These are phyloP conservation scores for Tilletia horrida DNA, from an alignment of 1,284 basidiomycete species.

Conservation along the genomic window DNA sequence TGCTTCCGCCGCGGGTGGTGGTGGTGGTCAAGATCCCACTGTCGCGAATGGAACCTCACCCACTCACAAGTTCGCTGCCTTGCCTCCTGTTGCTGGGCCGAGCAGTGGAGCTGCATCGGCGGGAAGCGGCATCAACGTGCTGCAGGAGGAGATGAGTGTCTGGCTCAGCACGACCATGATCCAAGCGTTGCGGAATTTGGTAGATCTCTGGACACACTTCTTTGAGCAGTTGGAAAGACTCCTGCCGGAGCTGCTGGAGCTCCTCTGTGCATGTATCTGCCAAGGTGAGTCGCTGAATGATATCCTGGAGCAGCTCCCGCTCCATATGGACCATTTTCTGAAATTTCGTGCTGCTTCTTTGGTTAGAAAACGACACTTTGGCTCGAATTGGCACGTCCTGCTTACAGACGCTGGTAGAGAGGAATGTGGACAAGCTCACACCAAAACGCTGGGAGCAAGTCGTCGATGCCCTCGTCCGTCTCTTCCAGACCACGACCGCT, in stretches of 20 bases:
- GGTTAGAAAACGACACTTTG: slow-evolving; percentile 69
- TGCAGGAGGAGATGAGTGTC: slow-evolving; percentile 96
- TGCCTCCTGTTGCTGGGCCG: not conserved
- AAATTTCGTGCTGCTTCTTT: not conserved
- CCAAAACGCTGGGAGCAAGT: slow-evolving; percentile 84
- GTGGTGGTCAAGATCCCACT: slow-evolving; percentile 71
- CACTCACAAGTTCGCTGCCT: slow-evolving; percentile 1
- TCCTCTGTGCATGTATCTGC: slow-evolving; percentile 95
- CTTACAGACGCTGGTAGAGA: slow-evolving; percentile 90
- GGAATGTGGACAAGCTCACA: slow-evolving; percentile 84
- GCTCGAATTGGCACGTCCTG: slow-evolving; percentile 97
- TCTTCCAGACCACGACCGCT: slow-evolving; percentile 96
- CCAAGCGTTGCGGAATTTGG: slow-evolving; percentile 89
- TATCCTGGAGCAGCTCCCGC: too few species aligned
- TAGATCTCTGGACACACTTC: slow-evolving; percentile 93
- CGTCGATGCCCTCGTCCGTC: slow-evolving; percentile 85
- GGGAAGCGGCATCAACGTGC: slow-evolving; percentile 1
- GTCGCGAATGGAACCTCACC: slow-evolving; percentile 64
- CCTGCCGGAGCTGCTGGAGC: slow-evolving; percentile 84
- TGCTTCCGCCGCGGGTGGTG: not conserved
- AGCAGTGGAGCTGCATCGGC: not conserved
- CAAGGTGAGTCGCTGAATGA: slow-evolving; percentile 67
- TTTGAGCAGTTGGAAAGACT: slow-evolving; percentile 87
- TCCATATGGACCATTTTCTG: too few species aligned
- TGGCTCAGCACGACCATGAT: slow-evolving; percentile 99